Base-by-base conservation (phyloP, 2,329 filamentous ascomycete genomes). In the Trichoderma sp. region DNA sequence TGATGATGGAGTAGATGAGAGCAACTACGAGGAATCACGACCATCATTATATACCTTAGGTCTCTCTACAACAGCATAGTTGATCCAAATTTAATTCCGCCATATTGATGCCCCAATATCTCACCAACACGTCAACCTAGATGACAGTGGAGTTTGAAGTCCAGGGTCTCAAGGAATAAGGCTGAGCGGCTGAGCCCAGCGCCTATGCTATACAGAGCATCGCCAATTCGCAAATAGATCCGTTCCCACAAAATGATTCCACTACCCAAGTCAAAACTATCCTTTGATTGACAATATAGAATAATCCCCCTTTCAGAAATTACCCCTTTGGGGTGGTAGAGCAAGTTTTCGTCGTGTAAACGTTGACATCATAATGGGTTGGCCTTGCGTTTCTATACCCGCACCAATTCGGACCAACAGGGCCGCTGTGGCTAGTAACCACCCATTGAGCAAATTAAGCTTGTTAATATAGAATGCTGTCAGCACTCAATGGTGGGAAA, bases 321-420 rank as follows among this genome's bases (percentile, higher is more conserved):
- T 57, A 7, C 64, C 51, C 24, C 15, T 39, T 39, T 57, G 32
- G 64, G 64, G 5, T 24, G 3, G 34, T n/a, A n/a, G 36, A 63
- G 60, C 34, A 63, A 18, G 21, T 63, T 43, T 28, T 47, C 15
- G 9, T 63, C n/a, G 24, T 39, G 60, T 8, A 63, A 43, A 15
- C 14, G 14, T 63, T 65, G 28, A 53, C 62, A 53, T 53, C 39
- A 65, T 24, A 11, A 6, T 24, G 1, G 18, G 28, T 21, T 21
- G 26, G 26, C 32, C 1, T n/a, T 58, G n/a, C 57, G 26, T 11
- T 51, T 60, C 26, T 47, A 43, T 34, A 28, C n/a, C 43, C 66
- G 56, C 56, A 69, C 66, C 53, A 51, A 68, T 3, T 58, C 65
- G 53, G 65, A 68, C 65, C 65, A 53, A 60, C 15, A n/a, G 11